Conservation (phyloP, 306 rosid species). For the Crataegus laevigata region DNA sequence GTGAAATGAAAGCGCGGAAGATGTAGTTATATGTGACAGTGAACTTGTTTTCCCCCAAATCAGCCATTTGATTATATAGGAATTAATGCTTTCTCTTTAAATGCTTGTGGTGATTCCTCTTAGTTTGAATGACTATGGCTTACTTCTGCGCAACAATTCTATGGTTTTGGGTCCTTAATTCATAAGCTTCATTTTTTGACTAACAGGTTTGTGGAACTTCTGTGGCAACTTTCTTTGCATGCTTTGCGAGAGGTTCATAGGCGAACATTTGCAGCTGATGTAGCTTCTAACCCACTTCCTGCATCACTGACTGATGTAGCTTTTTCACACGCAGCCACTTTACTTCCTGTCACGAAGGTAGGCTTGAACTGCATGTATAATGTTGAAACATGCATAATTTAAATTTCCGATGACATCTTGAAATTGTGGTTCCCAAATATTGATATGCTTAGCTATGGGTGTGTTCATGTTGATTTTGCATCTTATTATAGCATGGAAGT, state of each 20-base stretch:
- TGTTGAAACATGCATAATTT: constrained; percentile 1
- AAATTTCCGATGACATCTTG: background rate
- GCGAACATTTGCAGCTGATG: constrained; percentile 78
- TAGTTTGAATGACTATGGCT: background rate
- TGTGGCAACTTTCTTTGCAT: constrained; percentile 99
- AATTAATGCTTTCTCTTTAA: background rate
- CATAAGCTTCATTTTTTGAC: constrained; percentile 1
- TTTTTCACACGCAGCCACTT: constrained; percentile 95
- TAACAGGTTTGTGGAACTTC: constrained; percentile 91
- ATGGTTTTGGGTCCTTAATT: background rate
- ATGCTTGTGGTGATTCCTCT: background rate
- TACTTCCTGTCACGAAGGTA: constrained; percentile 98
- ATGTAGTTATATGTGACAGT: background rate
- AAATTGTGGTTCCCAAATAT: background rate
- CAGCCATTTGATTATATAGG: background rate
- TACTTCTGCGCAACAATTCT: background rate
- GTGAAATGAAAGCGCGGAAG: background rate
- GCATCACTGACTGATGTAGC: constrained; percentile 93
- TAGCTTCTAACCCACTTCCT: constrained; percentile 85
- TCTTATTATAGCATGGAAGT: background rate
- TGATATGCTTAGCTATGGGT: background rate
- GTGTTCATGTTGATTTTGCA: background rate
- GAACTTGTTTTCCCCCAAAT: background rate
- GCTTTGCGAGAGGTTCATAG: constrained; percentile 97
- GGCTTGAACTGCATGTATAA: background rate